These are phyloP conservation scores for Candida easanensis DNA, from an alignment of 805 yeast genomes.

Conservation along the genomic window DNA sequence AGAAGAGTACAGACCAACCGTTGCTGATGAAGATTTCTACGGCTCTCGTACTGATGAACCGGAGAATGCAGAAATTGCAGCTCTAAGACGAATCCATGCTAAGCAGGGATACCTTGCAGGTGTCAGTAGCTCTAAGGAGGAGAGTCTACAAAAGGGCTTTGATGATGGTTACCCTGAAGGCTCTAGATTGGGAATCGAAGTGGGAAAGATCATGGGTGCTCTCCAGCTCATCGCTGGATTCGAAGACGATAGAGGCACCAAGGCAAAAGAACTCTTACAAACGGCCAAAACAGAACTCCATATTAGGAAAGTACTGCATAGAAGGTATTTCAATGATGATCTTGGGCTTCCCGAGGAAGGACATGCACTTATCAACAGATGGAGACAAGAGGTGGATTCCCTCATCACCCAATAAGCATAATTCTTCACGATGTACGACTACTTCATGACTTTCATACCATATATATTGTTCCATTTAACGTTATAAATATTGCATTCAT, in stretches of 20 bases:
- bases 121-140: conserved; percentile 61
- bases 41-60: conserved; percentile 27
- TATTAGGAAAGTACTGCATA: conserved; percentile 55
- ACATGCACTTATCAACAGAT: conserved; percentile 39
- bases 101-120: conserved; percentile 89
- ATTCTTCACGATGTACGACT: neutral
- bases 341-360: conserved; percentile 30
- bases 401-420: conserved; percentile 2
- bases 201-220: conserved; percentile 62
- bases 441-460: neutral
- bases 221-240: conserved; percentile 35
- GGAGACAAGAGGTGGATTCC: conserved; percentile 34
- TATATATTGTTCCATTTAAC: neutral
- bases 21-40: conserved; percentile 32
- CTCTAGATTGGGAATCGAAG: conserved; percentile 59
- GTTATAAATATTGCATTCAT: neutral
- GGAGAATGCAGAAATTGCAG: conserved; percentile 31
- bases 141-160: conserved; percentile 73
- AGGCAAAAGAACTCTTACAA: conserved; percentile 26
- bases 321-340: conserved; percentile 46
- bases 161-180: conserved; percentile 79
- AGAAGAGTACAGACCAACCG: conserved; percentile 24
- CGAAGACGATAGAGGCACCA: conserved; percentile 17
- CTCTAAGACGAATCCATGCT: conserved; percentile 57
- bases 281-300: conserved; percentile 51